Evolutionary conservation across 306 rosid genomes (phyloP), one percentile per base, ranked within the genome.

Genomic region (Cucurbita moschata): DNA sequence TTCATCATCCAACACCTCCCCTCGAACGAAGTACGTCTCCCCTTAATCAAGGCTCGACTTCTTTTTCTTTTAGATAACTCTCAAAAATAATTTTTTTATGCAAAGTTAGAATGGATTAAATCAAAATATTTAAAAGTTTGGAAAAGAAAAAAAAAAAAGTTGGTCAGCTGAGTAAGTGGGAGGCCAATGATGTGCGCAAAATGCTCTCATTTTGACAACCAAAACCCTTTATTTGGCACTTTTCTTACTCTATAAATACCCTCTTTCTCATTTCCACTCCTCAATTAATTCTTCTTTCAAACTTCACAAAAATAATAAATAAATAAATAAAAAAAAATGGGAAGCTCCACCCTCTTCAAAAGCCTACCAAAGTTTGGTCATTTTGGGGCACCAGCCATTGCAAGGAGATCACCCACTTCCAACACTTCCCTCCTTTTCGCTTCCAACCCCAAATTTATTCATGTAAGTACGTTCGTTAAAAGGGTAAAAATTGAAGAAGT

Each of bases 91-190:
- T 21, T 21, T 21, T 21, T 21, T 21, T 21, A 21, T 21, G 23
- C 23, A 21, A 21, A 21, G 23, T 21, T 21, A 21, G 23, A 21
- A 21, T 21, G 1, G 23, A 21, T 21, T 21, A 21, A 21, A 21
- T 21, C 23, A 21, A 21, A 21, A 21, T 21, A 21, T 26, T 49
- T 49, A 12, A 49, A 13, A 51, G 7, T 15, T 51, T 10, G 8
- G 0, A 38, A 57, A 19, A 57, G 12, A 61, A 10, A 62, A 62
- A 62, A 38, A 66, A 0, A 78, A 86, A 78, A 68, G 55, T 43
- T 89, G 87, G 81, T 85, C 88, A 53, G 23, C 18, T 4, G 26
- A 43, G 6, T 10, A 51, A 71, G 51, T 68, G 70, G 43, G 53
- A 44, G 40, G 78, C 85, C 86, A 78, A 54, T 64, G 58, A 58